These are phyloP conservation scores for Acacia melanoxylon DNA, from an alignment of 306 rosid genomes.

Conservation along the genomic window DNA sequence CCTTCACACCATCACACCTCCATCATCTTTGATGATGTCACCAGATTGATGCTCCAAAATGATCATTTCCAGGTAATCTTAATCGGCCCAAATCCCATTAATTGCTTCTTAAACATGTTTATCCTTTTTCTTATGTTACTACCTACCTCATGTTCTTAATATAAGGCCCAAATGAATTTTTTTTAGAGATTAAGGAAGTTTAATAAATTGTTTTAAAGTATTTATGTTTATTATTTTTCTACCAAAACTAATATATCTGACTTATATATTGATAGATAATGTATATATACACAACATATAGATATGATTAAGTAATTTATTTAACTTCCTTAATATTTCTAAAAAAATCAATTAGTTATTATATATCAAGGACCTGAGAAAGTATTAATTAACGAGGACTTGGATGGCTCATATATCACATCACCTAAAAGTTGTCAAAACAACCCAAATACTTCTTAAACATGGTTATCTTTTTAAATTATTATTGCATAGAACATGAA, in stretches of 20 bases:
- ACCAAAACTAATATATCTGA: no score
- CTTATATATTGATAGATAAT: no score
- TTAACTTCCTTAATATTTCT: no score
- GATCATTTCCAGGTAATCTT: slow-evolving; percentile 69
- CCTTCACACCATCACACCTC: slow-evolving; percentile 73
- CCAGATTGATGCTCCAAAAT: slow-evolving; percentile 75
- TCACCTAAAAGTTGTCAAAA: not conserved
- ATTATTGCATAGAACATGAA: not conserved
- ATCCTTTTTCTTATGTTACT: not conserved
- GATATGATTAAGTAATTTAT: no score
- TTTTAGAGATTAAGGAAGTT: no score
- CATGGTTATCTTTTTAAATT: not conserved
- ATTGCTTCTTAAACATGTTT: not conserved
- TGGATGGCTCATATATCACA: not conserved
- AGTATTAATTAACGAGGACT: not conserved
- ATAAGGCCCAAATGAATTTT: no score
- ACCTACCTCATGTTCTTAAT: no score
- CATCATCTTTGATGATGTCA: slow-evolving; percentile 73
- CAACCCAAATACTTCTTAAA: not conserved
- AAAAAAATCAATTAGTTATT: no score
- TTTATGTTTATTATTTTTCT: no score
- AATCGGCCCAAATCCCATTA: not conserved
- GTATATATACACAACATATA: no score
- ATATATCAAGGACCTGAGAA: no score
- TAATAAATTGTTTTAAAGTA: no score